Evolutionary conservation across 148 eudicot species (phyloP).

Genomic region (Rhododendron ferrugineum): DNA sequence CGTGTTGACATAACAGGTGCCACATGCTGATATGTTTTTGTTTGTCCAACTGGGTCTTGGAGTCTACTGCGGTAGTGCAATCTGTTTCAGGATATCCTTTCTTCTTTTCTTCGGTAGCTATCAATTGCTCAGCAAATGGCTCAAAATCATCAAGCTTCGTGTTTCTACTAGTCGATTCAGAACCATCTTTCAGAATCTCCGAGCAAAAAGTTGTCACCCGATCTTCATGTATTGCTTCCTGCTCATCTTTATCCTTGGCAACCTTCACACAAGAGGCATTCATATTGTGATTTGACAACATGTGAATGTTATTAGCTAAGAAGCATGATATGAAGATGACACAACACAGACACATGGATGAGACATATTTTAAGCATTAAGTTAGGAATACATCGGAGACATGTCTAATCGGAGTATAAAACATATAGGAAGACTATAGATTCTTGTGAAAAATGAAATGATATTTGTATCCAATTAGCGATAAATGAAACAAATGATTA

Average conservation of each 20-base stretch:
- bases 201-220: background rate
- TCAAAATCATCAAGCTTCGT: background rate
- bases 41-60: conserved; percentile 24
- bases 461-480: background rate
- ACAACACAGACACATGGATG: background rate
- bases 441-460: background rate
- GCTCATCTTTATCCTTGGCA: background rate
- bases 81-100: background rate
- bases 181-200: background rate
- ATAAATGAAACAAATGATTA: background rate
- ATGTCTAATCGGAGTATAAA: background rate
- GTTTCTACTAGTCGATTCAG: background rate
- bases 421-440: background rate
- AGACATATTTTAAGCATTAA: background rate
- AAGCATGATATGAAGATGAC: background rate
- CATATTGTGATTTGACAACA: background rate
- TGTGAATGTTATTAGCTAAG: background rate
- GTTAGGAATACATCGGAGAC: background rate
- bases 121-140: background rate
- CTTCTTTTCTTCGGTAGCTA: conserved; percentile 8
- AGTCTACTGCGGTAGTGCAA: background rate
- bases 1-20: conserved; percentile 76
- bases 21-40: conserved; percentile 70
- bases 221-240: conserved; percentile 1
- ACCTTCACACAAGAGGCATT: conserved; percentile 1